Base-by-base conservation (phyloP, 441 rosid species). In the Mallotus repandus region DNA sequence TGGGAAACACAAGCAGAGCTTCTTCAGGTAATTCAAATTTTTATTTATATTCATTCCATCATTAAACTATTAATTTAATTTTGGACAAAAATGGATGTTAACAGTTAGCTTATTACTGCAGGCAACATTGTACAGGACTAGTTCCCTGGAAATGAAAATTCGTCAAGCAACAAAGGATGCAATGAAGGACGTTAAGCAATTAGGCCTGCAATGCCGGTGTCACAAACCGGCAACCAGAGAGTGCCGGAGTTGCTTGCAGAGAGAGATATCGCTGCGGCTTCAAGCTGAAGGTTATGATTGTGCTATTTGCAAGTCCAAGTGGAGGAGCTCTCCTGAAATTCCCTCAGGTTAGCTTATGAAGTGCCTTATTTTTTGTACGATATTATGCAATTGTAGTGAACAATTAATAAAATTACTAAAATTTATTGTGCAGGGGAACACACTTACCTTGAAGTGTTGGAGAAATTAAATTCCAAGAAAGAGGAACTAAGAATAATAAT, bases 1-100 rank as follows among this genome's bases (percentile, higher is more conserved):
- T 94, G 98, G 99, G 88, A 87, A 18, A 74, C 84, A 7, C 97
- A 94, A 61, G 89, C 82, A 43, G 83, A 89, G 61, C 85, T 89
- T 70, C 92, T 92, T 18, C 89, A 89, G 94, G 98, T 94, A 68
- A 29, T 53, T 45, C 7, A 18, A 35, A 35, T 67, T 43, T 45
- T 0, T 16, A 43, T 62, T 9, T 41, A 11, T 57, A 25, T 25
- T 25, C 29, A 25, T 25, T 25, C 29, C 1, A 25, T 25, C 29
- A 25, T 25, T 25, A 25, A 25, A 25, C 2, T 25, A 35, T 35
- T 35, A 35, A 35, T 35, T 35, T 35, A 35, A 35, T 35, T 35
- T 35, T 35, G 41, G 5, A 35, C 41, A 35, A 35, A 35, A 35
- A 35, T 35, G 41, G 41, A 5, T 21, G 50, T 38, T 21, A 50